Evolutionary conservation across 768 basidiomycete genomes (phyloP), one percentile per base, ranked within the genome.

Genomic region (Boletales sp.): DNA sequence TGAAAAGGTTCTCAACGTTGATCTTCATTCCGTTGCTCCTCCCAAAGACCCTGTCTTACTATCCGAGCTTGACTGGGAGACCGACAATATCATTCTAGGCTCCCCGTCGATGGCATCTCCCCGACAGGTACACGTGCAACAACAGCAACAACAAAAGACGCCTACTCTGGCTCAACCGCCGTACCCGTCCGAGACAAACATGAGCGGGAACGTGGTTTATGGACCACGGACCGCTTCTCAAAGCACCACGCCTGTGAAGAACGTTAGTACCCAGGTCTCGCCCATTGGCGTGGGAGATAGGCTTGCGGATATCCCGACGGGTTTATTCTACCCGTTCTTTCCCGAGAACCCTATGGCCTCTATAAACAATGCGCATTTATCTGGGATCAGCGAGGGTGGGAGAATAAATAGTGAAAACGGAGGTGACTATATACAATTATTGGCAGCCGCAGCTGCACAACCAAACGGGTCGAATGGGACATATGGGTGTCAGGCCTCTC

Each of bases 301-400:
- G 10, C 76, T 90, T 32, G 82, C 81, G 2, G 86, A 90, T 17
- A 74, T 90, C 39, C 86, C 87, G 2, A 70, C 78, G 7, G 77
- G 75, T 29, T 66, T 89, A 39, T 90, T 91, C 69, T 91, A 87
- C 59, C 88, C 88, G 0, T 87, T 88, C 72, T 88, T 76, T 59
- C 83, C 86, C 0, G 86, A 88, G 55, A 69, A 72, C 58, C 47
- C 66, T 49, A 61, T 68, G 67, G 61, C 43, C 14, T 50, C 65
- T 30, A 47, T 58, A 19, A 37, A 15, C 17, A 60, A 48, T 17
- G 35, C 61, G 15, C 65, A 61, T 14, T 19, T 41, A 10, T 44
- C 54, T 35, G 57, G 60, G 27, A 15, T 54, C 21, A 60, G 44
- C 43, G 68, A 62, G 8, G 51, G 48, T 11, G 61, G 62, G 12